Evolutionary conservation across 2,329 filamentous ascomycete species (phyloP), one percentile per base, ranked within the genome.

Genomic region (Aspergillus thermomutatus): DNA sequence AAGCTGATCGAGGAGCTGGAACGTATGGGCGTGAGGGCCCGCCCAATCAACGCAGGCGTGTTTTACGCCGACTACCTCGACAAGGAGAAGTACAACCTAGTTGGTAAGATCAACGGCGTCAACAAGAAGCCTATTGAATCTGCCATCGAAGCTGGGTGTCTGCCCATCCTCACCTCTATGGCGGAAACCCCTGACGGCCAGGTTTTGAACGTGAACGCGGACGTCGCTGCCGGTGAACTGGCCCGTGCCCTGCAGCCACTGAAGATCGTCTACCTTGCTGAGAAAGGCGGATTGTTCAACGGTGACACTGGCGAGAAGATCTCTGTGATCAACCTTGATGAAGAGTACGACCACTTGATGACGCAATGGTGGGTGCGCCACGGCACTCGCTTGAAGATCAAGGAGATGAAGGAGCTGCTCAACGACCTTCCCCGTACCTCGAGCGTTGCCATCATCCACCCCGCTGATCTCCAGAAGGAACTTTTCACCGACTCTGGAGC

Each of bases 231-330:
- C 28, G 92, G 92, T 63, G 93, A 97, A 78, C 82, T 99, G 59
- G 93, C 94, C 25, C 87, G 91, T 58, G 86, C 90, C 55, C 81
- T 99, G 53, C 88, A 97, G 76, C 94, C 94, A 26, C 80, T 97
- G 68, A 99, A 99, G 85, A 93, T 97, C 60, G 92, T 99, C 58
- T 99, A 97, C 74, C 83, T 97, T n/a, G 95, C 92, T 4, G 94
- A 99, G 79, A 97, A 97, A 83, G 94, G 94, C 50, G 94, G 93
- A 7, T 79, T 99, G 34, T 96, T 96, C 77, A 91, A 97, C 72
- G 92, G 92, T 58, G 90, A 96, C 62, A 90, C 88, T n/a, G 89
- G 89, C 57, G 88, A 93, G 80, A 96, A 96, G 80, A 97, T 97
- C 70, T 96, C 93, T 5, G 90, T 89, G 58, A 97, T 97, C 78